Conservation (phyloP, 805 yeast genomes). For the Wickerhamomyces mucosus region DNA sequence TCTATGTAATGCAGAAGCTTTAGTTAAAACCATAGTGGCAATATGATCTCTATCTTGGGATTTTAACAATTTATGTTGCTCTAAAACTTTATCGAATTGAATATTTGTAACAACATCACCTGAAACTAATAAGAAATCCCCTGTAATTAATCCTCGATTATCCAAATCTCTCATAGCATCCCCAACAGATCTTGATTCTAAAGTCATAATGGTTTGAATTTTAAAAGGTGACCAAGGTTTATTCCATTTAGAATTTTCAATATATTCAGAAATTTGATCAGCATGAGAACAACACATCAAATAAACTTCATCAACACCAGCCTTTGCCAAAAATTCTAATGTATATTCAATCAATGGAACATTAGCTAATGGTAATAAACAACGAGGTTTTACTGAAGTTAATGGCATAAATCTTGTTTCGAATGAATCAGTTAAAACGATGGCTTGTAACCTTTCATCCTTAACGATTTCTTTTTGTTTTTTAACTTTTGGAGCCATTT, state of each 20-base stretch:
- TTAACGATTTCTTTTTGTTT: conserved; percentile 50
- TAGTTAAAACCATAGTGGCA: conserved; percentile 86
- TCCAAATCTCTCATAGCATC: conserved; percentile 97
- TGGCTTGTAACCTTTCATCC: conserved; percentile 81
- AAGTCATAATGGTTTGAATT: conserved; percentile 68
- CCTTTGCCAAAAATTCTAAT: conserved; percentile 83
- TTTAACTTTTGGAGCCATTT: conserved; percentile 40
- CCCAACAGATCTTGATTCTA: conserved; percentile 87
- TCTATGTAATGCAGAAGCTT: conserved; percentile 77
- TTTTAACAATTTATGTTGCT: conserved; percentile 63
- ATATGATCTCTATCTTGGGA: conserved; percentile 81
- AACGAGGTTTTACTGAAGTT: conserved; percentile 78
- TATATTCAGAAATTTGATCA: conserved; percentile 75
- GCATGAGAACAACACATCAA: conserved; percentile 88
- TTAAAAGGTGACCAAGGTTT: conserved; percentile 68
- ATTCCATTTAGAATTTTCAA: conserved; percentile 65
- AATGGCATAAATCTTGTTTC: conserved; percentile 90
- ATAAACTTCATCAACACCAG: conserved; percentile 84
- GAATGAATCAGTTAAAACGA: conserved; percentile 89
- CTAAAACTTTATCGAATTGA: conserved; percentile 65
- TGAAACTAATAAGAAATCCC: conserved; percentile 81
- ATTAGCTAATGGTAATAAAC: conserved; percentile 85
- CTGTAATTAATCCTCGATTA: conserved; percentile 77
- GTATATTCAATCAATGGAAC: conserved; percentile 94
- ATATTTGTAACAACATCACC: conserved; percentile 96